Base-by-base conservation (phyloP, 371 early-diverging fungal species). In the Apophysomyces elegans region DNA sequence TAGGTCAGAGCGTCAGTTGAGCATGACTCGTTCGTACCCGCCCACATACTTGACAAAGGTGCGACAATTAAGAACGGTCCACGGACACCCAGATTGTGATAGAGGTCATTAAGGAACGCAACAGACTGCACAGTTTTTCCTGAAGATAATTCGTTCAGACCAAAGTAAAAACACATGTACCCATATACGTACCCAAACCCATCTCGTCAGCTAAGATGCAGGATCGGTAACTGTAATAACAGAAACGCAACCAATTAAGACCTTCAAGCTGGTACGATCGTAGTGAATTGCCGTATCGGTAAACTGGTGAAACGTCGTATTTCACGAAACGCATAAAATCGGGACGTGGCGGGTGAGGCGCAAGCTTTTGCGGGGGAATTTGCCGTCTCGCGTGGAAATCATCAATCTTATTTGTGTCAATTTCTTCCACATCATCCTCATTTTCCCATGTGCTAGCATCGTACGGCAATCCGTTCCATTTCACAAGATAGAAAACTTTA, bases 171-270 rank as follows among this genome's bases (percentile, higher is more conserved):
- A 14, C 36, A 43, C 18, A 26, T 21, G n/a, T 11, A 50, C 47
- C n/a, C 47, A 26, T 21, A 50, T 37, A 32, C 26, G 69, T 76
- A 41, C 94, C 94, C 11, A 93, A 73, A 14, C 88, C 87, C 87
- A 94, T 94, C 76, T 94, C 93, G 70, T 94, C 95, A 6, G 94
- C 94, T 77, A 94, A 81, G 36, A 94, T 94, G 65, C 85, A 87
- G 2, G 84, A 81, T 35, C 86, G 84, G 26, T 77, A 70, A 59
- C 81, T 82, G 65, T 79, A 80, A 70, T 86, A 92, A 68, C 92
- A 92, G 70, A 85, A 91, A 12, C 86, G 61, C 3, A 89, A 61
- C 90, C 90, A 91, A 62, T 91, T 89, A 41, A 91, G 65, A 9
- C 90, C 90, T 68, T 90, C 90, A 66, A 89, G 63, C 65, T 91